phyloP scores from a whole-genome alignment of 495 filamentous ascomycete genomes.

The Xylaria telfairii region DNA sequence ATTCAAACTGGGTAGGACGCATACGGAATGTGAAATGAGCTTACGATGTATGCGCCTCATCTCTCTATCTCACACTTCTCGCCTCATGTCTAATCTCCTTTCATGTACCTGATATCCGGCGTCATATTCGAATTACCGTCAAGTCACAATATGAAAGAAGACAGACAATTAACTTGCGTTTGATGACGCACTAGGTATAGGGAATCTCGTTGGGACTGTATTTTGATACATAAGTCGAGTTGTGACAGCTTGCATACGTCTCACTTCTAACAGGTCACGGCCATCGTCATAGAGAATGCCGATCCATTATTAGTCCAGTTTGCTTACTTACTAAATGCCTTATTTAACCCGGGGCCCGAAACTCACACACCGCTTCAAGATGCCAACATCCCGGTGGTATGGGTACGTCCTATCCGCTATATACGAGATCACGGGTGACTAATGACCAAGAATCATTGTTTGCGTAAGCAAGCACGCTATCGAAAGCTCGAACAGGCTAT shows the following conservation, averaged over 20 bases:
- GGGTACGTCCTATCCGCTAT: neutral
- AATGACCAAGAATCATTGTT: neutral
- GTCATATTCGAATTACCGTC: neutral
- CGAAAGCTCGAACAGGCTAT: neutral
- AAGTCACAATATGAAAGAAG: neutral
- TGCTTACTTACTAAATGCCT: too few relatives aligned
- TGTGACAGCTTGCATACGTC: neutral
- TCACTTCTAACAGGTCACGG: neutral
- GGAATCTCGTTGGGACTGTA: neutral
- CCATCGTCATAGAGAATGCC: neutral
- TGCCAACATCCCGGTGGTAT: neutral
- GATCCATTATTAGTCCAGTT: neutral
- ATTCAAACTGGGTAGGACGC: neutral
- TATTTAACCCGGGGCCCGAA: neutral
- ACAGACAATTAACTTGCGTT: neutral
- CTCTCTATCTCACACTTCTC: neutral
- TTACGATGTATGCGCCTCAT: neutral
- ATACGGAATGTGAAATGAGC: neutral
- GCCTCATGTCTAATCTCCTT: neutral
- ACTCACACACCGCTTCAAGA: neutral
- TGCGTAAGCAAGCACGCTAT: neutral
- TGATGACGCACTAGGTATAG: neutral
- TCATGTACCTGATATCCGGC: neutral
- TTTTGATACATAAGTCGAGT: neutral
- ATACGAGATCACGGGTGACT: neutral